Conservation (phyloP, 768 basidiomycete species). For the Naematelia aurantialba region DNA sequence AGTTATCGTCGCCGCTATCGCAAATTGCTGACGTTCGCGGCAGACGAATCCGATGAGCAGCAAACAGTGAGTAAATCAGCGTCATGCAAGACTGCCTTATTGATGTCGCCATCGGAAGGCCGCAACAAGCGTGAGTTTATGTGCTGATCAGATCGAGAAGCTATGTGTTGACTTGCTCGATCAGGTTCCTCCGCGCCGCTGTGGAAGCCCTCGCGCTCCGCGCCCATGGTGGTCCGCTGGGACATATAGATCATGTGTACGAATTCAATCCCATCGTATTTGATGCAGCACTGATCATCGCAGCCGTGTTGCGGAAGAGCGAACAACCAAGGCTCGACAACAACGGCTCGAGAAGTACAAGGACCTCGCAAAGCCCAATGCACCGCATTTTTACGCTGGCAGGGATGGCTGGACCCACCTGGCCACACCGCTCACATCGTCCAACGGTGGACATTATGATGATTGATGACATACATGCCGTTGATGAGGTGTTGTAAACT, state of each 20-base stretch:
- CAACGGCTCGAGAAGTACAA: background rate
- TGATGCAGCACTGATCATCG: background rate
- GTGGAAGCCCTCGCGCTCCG: constrained; percentile 24
- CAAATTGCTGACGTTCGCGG: background rate
- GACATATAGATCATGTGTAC: constrained; percentile 18
- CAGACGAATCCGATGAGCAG: constrained; percentile 19
- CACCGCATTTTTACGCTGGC: background rate
- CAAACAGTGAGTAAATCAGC: constrained; percentile 4
- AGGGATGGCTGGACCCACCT: background rate
- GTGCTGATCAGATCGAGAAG: constrained; percentile 3
- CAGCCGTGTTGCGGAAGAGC: background rate
- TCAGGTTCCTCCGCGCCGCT: constrained; percentile 18
- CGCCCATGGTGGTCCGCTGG: constrained; percentile 18
- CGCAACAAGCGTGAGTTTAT: constrained; percentile 12
- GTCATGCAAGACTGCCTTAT: background rate
- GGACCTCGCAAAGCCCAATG: background rate
- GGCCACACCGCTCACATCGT: too few species aligned
- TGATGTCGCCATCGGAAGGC: constrained; percentile 1
- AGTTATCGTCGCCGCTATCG: constrained; percentile 1
- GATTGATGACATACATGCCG: too few species aligned
- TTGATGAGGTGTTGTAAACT: too few species aligned
- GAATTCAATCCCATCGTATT: too few species aligned
- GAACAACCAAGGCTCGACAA: background rate
- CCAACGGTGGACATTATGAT: too few species aligned
- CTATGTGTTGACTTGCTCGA: background rate